Evolutionary conservation across 768 basidiomycete genomes (phyloP).

Genomic region (Mrakia frigida): DNA sequence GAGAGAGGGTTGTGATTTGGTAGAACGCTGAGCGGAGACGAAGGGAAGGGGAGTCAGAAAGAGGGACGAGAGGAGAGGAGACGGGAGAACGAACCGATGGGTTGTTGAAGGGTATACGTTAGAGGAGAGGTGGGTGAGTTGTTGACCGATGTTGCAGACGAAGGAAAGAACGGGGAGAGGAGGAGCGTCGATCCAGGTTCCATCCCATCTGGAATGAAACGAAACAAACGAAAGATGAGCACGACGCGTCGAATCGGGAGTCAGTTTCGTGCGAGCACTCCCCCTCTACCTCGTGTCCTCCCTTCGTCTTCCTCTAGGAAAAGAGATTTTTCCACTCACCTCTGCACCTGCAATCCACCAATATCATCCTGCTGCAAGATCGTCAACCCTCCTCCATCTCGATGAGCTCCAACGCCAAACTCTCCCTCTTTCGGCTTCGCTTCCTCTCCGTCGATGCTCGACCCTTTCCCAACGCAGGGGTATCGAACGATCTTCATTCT

Average conservation of each 20-base stretch:
- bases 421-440: neutral
- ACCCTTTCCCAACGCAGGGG: neutral
- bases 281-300: neutral
- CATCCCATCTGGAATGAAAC: constrained; percentile 1
- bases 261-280: neutral
- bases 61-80: too few species aligned
- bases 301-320: neutral
- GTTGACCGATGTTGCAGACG: constrained; percentile 14
- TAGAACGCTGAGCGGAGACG: neutral
- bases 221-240: too few species aligned
- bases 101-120: constrained; percentile 6
- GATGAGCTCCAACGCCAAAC: neutral
- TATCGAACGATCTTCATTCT: constrained; percentile 14
- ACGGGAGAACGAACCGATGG: neutral
- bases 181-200: constrained; percentile 5
- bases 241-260: neutral
- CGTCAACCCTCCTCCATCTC: constrained; percentile 16
- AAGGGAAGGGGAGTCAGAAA: neutral
- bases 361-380: constrained; percentile 7
- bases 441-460: neutral
- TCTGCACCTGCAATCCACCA: constrained; percentile 1
- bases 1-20: neutral
- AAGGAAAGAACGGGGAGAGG: neutral
- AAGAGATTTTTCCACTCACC: neutral
- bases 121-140: constrained; percentile 1